A percentile compares a stretch with the other conserved stretches of the same genome.
phyloP scores from a whole-genome alignment of 768 basidiomycete genomes.

The Porpolomopsis calyptriformis region DNA sequence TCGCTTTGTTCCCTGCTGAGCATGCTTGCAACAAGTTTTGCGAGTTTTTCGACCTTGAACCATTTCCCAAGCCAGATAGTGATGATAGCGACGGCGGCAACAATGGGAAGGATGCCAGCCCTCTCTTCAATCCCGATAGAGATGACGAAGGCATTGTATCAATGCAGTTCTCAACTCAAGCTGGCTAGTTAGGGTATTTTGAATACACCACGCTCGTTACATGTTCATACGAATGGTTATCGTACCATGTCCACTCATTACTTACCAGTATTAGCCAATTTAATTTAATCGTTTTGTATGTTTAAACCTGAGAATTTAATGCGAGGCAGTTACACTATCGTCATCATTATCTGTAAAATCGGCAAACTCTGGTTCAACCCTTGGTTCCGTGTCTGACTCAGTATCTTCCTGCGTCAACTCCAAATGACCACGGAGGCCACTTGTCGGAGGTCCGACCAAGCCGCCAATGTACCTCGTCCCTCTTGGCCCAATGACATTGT shows the following conservation, averaged over 20 bases:
- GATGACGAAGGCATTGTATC: neutral
- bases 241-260: too few species aligned
- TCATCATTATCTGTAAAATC: constrained; percentile 2
- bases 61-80: neutral
- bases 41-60: neutral
- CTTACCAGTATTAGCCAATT: too few species aligned
- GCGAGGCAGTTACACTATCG: too few species aligned
- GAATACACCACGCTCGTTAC: too few species aligned
- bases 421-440: neutral
- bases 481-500: neutral
- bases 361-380: neutral
- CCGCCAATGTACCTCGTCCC: neutral
- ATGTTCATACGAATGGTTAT: too few species aligned
- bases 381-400: neutral
- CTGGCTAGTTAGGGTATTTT: too few species aligned
- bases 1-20: neutral
- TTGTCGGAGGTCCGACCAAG: neutral
- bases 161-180: neutral
- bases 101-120: neutral
- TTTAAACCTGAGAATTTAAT: too few species aligned
- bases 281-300: too few species aligned
- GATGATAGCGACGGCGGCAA: neutral
- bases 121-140: neutral
- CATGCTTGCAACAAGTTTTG: neutral
- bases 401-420: neutral